phyloP scores from a whole-genome alignment of 108 stramenopile genomes.

The Nitzschia palea region DNA sequence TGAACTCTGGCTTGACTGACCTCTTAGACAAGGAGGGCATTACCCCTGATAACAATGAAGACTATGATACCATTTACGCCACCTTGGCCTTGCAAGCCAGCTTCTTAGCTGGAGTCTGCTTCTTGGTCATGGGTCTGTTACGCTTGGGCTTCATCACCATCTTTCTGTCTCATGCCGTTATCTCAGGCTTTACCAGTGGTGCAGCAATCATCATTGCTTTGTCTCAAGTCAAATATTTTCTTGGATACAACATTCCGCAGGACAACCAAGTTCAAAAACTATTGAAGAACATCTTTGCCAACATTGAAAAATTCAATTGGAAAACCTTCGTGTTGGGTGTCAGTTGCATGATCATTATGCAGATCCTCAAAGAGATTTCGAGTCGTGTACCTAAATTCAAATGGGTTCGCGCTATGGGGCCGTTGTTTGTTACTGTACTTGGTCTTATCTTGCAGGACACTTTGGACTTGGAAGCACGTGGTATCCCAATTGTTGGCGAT shows the following conservation, averaged over 20 bases:
- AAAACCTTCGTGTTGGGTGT: constrained; percentile 57
- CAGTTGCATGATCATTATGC: constrained; percentile 30
- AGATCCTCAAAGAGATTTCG: constrained; percentile 30
- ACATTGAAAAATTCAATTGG: constrained; percentile 57
- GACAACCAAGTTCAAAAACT: constrained; percentile 39
- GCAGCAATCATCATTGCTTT: constrained; percentile 86
- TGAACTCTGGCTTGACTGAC: constrained; percentile 41
- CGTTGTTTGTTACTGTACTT: constrained; percentile 50
- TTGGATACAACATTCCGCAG: constrained; percentile 60
- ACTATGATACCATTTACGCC: constrained; percentile 38
- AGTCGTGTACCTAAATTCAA: constrained; percentile 39
- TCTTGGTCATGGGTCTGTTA: constrained; percentile 51
- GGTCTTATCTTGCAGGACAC: constrained; percentile 37
- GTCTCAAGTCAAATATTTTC: constrained; percentile 80
- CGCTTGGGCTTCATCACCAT: constrained; percentile 70
- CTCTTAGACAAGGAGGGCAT: constrained; percentile 24
- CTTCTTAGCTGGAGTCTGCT: constrained; percentile 58
- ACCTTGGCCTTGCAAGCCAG: constrained; percentile 46
- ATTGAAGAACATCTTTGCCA: constrained; percentile 35
- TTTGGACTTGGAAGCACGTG: constrained; percentile 39
- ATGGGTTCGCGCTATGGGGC: constrained; percentile 42
- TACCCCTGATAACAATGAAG: constrained; percentile 14
- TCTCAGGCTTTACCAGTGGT: constrained; percentile 85
- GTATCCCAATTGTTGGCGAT: constrained; percentile 59
- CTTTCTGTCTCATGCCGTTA: constrained; percentile 83